Evolutionary conservation across 768 basidiomycete genomes (phyloP).

Genomic region (Rhodotorula sphaerocarpa): DNA sequence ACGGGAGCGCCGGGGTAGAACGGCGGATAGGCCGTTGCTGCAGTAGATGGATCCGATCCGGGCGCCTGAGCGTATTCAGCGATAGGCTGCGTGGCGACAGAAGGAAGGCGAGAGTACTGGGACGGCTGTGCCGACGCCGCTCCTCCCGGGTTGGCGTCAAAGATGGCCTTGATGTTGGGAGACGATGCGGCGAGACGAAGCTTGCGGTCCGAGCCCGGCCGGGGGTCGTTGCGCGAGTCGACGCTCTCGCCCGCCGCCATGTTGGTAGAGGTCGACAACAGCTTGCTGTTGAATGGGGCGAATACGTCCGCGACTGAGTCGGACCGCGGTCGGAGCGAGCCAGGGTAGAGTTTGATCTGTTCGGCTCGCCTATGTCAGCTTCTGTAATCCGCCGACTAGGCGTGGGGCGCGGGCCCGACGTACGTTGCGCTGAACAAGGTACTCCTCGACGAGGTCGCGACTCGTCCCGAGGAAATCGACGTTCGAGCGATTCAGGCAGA

Average conservation of each 20-base stretch:
- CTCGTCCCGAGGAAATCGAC: constrained; percentile 85
- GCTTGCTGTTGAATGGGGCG: constrained; percentile 92
- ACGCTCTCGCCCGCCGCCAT: neutral
- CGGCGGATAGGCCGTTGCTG: neutral
- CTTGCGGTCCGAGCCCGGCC: constrained; percentile 56
- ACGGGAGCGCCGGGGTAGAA: constrained; percentile 19
- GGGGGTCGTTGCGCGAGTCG: constrained; percentile 43
- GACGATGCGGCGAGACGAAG: constrained; percentile 78
- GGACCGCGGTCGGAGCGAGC: constrained; percentile 59
- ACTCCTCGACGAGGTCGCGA: constrained; percentile 86
- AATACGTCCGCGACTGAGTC: constrained; percentile 93
- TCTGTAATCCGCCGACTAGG: no score
- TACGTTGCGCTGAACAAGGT: constrained; percentile 71
- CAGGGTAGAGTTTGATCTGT: constrained; percentile 40
- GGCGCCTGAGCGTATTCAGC: neutral
- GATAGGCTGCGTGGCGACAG: neutral
- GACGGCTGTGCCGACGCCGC: constrained; percentile 3
- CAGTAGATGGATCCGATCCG: neutral
- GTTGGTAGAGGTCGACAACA: constrained; percentile 54
- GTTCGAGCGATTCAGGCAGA: constrained; percentile 88
- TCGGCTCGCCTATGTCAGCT: neutral
- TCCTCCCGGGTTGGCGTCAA: constrained; percentile 48
- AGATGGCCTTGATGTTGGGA: constrained; percentile 88
- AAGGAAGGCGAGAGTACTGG: neutral
- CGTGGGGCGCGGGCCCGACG: constrained; percentile 47